phyloP scores from a whole-genome alignment of 2,329 filamentous ascomycete genomes.

The Parastagonospora avenae region DNA sequence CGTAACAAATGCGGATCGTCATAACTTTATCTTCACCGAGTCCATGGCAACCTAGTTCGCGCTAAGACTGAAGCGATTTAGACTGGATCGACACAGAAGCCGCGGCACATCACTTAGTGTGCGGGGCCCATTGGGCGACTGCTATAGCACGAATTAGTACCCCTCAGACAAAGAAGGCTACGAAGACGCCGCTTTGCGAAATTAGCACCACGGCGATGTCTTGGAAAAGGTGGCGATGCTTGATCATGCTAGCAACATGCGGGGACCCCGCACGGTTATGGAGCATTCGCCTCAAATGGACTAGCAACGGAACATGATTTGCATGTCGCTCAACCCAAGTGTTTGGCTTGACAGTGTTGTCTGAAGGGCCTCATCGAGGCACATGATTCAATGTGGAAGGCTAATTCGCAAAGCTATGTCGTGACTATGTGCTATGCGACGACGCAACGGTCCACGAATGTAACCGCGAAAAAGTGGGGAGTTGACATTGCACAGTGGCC shows the following conservation, averaged over 20 bases:
- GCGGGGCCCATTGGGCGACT: constrained; percentile 3
- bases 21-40: background rate
- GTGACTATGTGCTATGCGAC: too few species aligned
- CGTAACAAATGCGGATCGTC: background rate
- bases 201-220: background rate
- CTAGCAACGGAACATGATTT: too few species aligned
- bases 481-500: too few species aligned
- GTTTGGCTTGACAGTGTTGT: too few species aligned
- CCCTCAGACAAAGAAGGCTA: background rate
- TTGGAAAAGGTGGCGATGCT: background rate
- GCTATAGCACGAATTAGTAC: background rate
- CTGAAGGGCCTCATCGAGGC: too few species aligned
- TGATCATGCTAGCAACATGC: background rate
- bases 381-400: too few species aligned
- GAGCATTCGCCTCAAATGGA: too few species aligned
- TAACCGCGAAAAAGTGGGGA: too few species aligned
- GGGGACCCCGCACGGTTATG: background rate
- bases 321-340: too few species aligned
- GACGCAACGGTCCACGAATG: too few species aligned
- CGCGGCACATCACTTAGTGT: constrained; percentile 9
- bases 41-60: background rate
- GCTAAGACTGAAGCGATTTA: background rate
- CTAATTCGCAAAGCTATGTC: too few species aligned
- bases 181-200: background rate
- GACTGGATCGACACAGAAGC: constrained; percentile 4